Percentiles rank a stretch among this genome's conserved stretches.
These are phyloP conservation scores for Primulina eburnea DNA, from an alignment of 257 asterid species.

Conservation along the genomic window DNA sequence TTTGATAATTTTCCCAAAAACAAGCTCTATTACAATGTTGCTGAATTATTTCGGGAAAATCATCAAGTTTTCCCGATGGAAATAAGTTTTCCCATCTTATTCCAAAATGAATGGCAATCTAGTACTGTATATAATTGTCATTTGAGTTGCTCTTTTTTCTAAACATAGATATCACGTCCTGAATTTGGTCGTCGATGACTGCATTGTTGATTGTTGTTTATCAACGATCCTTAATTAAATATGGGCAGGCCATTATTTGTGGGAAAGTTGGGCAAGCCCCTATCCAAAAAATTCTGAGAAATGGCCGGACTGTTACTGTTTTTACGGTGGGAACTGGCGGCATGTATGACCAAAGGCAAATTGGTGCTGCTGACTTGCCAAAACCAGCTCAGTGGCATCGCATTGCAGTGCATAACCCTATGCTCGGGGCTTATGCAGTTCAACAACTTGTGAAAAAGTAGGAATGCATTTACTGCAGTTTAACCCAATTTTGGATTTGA, in stretches of 20 bases:
- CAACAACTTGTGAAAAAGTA: slow-evolving; percentile 82
- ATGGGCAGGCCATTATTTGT: slow-evolving; percentile 72
- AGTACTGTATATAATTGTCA: slow-evolving; percentile 12
- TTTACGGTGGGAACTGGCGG: slow-evolving; percentile 98
- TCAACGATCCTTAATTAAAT: not conserved
- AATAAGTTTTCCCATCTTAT: slow-evolving; percentile 6
- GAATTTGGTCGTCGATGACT: not conserved
- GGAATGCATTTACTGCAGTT: slow-evolving; percentile 18
- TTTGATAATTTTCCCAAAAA: not conserved
- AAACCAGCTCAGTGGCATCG: slow-evolving; percentile 99
- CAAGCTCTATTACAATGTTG: slow-evolving; percentile 8
- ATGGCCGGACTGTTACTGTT: slow-evolving; percentile 73
- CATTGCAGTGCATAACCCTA: slow-evolving; percentile 83
- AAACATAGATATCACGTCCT: slow-evolving; percentile 1
- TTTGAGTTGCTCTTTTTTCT: not conserved
- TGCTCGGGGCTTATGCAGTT: slow-evolving; percentile 84
- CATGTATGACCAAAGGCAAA: slow-evolving; percentile 78
- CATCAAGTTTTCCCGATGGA: not conserved
- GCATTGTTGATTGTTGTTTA: not conserved
- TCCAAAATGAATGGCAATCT: not conserved
- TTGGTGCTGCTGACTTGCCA: slow-evolving; percentile 53
- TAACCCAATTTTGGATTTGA: slow-evolving; percentile 7
- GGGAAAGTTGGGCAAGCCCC: slow-evolving; percentile 95
- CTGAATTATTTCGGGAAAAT: not conserved
- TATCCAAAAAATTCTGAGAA: slow-evolving; percentile 88